Evolutionary conservation across 2,329 filamentous ascomycete genomes (phyloP).

Genomic region (Diplodia mutila): DNA sequence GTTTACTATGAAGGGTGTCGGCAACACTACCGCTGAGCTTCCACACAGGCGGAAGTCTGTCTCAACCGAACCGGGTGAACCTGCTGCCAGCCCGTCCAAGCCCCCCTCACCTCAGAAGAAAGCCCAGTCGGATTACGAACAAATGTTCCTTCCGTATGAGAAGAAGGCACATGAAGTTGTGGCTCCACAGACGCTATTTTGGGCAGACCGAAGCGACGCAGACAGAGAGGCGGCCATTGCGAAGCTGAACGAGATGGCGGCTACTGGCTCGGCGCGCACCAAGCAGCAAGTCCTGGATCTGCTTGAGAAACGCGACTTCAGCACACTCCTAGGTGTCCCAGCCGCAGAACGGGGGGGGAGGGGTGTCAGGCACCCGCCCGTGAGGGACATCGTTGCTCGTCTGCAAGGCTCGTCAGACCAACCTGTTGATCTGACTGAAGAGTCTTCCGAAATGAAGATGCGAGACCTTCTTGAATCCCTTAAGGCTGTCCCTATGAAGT

Average conservation of each 20-base stretch:
- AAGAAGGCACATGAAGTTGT: constrained; percentile 73
- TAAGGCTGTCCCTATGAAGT: constrained; percentile 64
- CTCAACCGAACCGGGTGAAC: constrained; percentile 35
- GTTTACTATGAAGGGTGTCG: constrained; percentile 44
- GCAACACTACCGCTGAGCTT: neutral
- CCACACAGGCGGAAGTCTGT: constrained; percentile 27
- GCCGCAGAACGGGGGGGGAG: constrained; percentile 13
- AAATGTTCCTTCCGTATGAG: constrained; percentile 80
- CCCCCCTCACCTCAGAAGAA: constrained; percentile 31
- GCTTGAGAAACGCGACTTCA: constrained; percentile 10
- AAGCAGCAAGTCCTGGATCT: neutral
- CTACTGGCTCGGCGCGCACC: neutral
- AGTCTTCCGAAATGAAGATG: constrained; percentile 31
- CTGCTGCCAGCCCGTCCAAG: neutral
- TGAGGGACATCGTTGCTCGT: constrained; percentile 48
- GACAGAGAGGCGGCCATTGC: constrained; percentile 34
- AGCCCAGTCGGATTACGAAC: constrained; percentile 52
- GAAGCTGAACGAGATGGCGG: constrained; percentile 36
- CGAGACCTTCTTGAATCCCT: constrained; percentile 50
- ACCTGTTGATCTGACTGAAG: constrained; percentile 49
- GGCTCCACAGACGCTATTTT: constrained; percentile 56
- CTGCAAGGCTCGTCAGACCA: constrained; percentile 48
- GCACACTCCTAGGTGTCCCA: neutral
- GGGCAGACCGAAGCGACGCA: constrained; percentile 33
- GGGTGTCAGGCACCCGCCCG: constrained; percentile 28